Conservation (phyloP, 345 rosid species). For the Theobroma cacao region DNA sequence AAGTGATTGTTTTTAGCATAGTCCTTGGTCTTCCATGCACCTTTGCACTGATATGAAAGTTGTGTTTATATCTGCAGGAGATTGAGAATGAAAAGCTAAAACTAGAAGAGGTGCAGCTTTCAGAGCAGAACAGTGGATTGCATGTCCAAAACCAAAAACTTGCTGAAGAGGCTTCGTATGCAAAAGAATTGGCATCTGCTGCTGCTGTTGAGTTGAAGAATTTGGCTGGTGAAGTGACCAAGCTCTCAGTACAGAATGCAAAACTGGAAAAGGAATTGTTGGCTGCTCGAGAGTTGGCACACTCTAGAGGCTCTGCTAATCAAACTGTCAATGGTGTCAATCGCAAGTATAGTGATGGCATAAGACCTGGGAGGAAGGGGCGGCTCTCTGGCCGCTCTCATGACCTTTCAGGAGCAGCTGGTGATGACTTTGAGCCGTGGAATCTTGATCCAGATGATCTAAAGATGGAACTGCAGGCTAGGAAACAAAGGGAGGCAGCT, state of each 20-base stretch:
- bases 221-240: constrained; percentile 92
- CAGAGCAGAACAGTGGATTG: constrained; percentile 89
- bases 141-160: constrained; percentile 84
- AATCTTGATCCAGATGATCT: constrained; percentile 75
- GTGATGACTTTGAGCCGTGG: constrained; percentile 80
- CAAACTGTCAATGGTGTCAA: constrained; percentile 56
- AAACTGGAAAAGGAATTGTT: constrained; percentile 78
- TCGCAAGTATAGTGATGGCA: constrained; percentile 65
- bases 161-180: constrained; percentile 96
- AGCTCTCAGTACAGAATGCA: constrained; percentile 71
- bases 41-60: constrained; percentile 7
- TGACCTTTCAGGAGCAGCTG: constrained; percentile 42
- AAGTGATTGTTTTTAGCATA: not conserved
- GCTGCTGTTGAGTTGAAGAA: constrained; percentile 98
- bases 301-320: constrained; percentile 47
- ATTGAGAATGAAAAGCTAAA: constrained; percentile 80
- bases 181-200: constrained; percentile 96
- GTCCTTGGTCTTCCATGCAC: not conserved
- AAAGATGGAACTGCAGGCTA: constrained; percentile 83
- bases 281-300: constrained; percentile 68
- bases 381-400: constrained; percentile 64
- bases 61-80: constrained; percentile 46
- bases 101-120: constrained; percentile 74
- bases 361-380: constrained; percentile 71
- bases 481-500: constrained; percentile 82